Evolutionary conservation across 192 early-diverging fungal species (phyloP).

Genomic region (Geranomyces michiganensis): DNA sequence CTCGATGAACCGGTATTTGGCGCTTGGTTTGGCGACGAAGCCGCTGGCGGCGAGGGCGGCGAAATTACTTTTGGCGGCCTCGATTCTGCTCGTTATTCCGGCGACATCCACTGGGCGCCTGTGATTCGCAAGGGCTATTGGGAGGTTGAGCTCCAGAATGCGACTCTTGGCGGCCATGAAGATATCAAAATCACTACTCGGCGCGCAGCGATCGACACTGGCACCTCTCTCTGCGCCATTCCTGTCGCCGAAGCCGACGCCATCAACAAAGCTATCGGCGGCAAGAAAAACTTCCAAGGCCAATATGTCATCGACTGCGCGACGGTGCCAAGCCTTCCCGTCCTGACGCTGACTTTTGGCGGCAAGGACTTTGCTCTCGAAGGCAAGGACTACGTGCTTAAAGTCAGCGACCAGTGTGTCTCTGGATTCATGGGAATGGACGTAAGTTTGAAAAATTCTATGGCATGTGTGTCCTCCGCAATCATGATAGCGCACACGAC

Average conservation of each 20-base stretch:
- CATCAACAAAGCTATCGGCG: constrained; percentile 84
- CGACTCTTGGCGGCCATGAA: constrained; percentile 78
- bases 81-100: constrained; percentile 72
- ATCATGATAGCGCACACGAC: background rate
- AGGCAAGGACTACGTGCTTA: constrained; percentile 66
- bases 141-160: constrained; percentile 87
- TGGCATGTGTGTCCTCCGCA: background rate
- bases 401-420: constrained; percentile 49
- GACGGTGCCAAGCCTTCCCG: constrained; percentile 67
- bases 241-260: constrained; percentile 78
- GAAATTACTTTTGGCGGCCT: constrained; percentile 89
- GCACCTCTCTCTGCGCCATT: constrained; percentile 81
- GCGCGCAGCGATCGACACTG: constrained; percentile 43
- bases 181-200: constrained; percentile 43
- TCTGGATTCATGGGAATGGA: constrained; percentile 92
- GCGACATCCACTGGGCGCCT: constrained; percentile 71
- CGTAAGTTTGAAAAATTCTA: constrained; percentile 17
- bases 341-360: constrained; percentile 77
- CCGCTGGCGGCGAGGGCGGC: constrained; percentile 72
- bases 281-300: constrained; percentile 88
- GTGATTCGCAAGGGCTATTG: constrained; percentile 94
- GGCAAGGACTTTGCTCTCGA: constrained; percentile 69
- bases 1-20: constrained; percentile 87
- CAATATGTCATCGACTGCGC: constrained; percentile 87
- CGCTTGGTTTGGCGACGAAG: constrained; percentile 83